These are phyloP conservation scores for Sonneratia alba DNA, from an alignment of 345 rosid species.

Conservation along the genomic window DNA sequence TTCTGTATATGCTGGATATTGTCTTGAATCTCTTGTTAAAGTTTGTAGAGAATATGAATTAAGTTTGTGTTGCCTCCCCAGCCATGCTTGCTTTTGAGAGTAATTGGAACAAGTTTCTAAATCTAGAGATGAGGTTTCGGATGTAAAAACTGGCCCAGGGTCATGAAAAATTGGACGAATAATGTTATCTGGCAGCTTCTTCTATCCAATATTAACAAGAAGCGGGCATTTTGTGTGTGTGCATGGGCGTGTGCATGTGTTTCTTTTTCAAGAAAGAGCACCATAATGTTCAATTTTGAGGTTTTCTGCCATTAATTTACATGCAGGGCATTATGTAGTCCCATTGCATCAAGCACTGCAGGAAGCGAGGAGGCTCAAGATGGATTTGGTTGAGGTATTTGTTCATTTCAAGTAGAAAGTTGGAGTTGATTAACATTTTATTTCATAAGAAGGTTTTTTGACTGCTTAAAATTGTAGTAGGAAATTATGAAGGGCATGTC, in stretches of 20 bases:
- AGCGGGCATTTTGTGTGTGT: neutral
- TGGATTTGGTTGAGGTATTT: slow-evolving; percentile 58
- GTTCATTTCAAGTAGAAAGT: neutral
- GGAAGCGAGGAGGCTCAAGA: slow-evolving; percentile 28
- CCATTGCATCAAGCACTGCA: slow-evolving; percentile 35
- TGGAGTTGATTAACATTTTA: neutral
- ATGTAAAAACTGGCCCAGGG: neutral
- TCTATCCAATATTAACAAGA: neutral
- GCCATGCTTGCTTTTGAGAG: neutral
- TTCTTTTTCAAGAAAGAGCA: neutral
- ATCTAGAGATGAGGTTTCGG: neutral
- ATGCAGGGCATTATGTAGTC: slow-evolving; percentile 39
- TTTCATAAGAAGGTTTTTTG: neutral
- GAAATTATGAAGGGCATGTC: too few relatives aligned
- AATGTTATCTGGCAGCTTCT: too few relatives aligned
- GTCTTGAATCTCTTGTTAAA: neutral
- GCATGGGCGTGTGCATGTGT: too few relatives aligned
- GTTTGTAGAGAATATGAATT: neutral
- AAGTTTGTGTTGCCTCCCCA: neutral
- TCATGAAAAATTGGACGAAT: neutral
- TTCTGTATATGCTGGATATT: neutral
- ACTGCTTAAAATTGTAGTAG: neutral
- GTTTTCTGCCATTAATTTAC: neutral
- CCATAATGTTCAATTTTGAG: neutral
- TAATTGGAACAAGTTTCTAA: neutral